phyloP scores from a whole-genome alignment of 1,139 yeast species.

The Blastobotrys persicus region DNA sequence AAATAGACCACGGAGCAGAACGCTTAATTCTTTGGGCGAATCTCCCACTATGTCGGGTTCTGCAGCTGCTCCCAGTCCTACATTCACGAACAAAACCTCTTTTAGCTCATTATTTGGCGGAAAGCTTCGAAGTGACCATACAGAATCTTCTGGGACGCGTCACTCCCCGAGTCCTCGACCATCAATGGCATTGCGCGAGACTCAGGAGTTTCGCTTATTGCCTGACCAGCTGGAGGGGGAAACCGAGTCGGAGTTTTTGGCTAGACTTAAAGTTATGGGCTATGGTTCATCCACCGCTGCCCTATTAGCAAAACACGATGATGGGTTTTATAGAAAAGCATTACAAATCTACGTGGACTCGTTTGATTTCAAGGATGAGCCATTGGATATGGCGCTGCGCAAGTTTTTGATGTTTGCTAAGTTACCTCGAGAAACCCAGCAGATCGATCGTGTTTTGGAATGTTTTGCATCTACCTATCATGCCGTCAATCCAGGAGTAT shows the following conservation, averaged over 20 bases:
- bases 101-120: constrained; percentile 23
- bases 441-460: constrained; percentile 61
- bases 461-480: constrained; percentile 52
- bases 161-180: constrained; percentile 22
- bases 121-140: constrained; percentile 19
- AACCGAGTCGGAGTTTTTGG: constrained; percentile 39
- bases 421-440: constrained; percentile 67
- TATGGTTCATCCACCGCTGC: constrained; percentile 41
- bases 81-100: constrained; percentile 20
- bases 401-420: constrained; percentile 53
- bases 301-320: constrained; percentile 40
- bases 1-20: constrained; percentile 17
- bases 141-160: constrained; percentile 13
- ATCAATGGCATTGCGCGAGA: constrained; percentile 15
- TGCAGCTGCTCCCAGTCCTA: constrained; percentile 5
- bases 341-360: constrained; percentile 39
- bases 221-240: constrained; percentile 35
- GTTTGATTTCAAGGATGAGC: constrained; percentile 51
- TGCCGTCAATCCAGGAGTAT: constrained; percentile 42
- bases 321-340: constrained; percentile 39
- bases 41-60: constrained; percentile 6
- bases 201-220: constrained; percentile 7
- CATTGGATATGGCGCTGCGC: constrained; percentile 62
- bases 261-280: constrained; percentile 35
- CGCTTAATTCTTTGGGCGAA: constrained; percentile 15